Evolutionary conservation across 306 rosid species (phyloP), one percentile per base, ranked within the genome.

Genomic region (Pachyrhizus erosus): DNA sequence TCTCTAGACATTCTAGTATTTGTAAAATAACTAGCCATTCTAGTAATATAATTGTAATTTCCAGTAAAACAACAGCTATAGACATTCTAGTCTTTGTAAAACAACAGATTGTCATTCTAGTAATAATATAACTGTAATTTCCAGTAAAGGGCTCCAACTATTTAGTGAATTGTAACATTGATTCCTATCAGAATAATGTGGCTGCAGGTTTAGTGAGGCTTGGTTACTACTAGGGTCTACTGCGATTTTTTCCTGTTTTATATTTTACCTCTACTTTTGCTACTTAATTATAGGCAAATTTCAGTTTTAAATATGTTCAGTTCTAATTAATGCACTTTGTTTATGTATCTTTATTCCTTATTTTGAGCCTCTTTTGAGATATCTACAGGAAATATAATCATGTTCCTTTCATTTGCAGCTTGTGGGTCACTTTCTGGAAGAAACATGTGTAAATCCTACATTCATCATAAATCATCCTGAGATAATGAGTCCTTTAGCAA

Each of bases 401-500:
- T 73, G 13, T 62, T 57, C 5, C 76, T 64, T 55, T 81, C 27
- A 49, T 65, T 57, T 87, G 88, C 94, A 95, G 99, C 99, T 95
- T 85, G 99, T 93, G 81, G 99, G 97, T 40, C 96, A 95, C 92
- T 91, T 90, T 79, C 82, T 95, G 88, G 99, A 95, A 72, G 98
- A 89, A 87, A 89, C 82, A 0, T 95, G 98, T 82, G 92, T 93
- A 8, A 89, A 93, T 86, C 98, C 98, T 13, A 57, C 97, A 57
- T 95, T 88, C 71, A 93, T 95, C 79, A 93, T 90, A 33, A 93
- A 95, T 78, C 98, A 91, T 83, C 98, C 98, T 0, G 93, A 95
- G 90, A 86, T 95, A 75, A 93, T 91, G 97, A 94, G 98, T 86
- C 98, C 97, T 60, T 82, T 94, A 88, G 98, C 98, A 5, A 94